These are phyloP conservation scores for Amanita molliuscula DNA, from an alignment of 768 basidiomycete species.

Conservation along the genomic window DNA sequence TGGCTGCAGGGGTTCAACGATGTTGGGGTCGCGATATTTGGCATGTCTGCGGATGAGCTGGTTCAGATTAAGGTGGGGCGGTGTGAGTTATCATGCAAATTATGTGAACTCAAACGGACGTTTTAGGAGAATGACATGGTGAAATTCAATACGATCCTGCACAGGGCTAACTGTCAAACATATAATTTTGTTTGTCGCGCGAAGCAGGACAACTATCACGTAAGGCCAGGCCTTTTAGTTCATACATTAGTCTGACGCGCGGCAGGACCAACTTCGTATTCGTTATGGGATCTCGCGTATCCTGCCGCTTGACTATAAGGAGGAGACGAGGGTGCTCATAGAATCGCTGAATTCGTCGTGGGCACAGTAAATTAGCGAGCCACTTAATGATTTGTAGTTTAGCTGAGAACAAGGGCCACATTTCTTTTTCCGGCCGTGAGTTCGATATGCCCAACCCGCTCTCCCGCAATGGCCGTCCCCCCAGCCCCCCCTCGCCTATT, in stretches of 20 bases:
- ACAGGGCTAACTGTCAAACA: constrained; percentile 53
- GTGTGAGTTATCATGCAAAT: constrained; percentile 8
- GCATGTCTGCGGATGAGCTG: constrained; percentile 70
- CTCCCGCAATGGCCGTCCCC: constrained; percentile 1
- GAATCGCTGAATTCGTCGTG: constrained; percentile 53
- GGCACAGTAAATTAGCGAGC: constrained; percentile 27
- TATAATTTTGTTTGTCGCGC: constrained; percentile 84
- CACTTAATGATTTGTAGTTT: constrained; percentile 6
- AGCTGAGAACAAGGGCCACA: constrained; percentile 10
- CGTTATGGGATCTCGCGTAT: constrained; percentile 76
- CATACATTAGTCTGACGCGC: neutral
- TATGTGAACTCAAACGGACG: constrained; percentile 3
- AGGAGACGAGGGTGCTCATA: constrained; percentile 49
- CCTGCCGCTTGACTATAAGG: constrained; percentile 52
- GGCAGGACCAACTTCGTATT: constrained; percentile 70
- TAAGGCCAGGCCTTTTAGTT: constrained; percentile 23
- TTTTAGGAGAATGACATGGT: constrained; percentile 48
- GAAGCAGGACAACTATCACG: constrained; percentile 79
- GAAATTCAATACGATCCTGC: constrained; percentile 48
- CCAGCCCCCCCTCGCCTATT: constrained; percentile 3
- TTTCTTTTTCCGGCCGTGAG: constrained; percentile 7
- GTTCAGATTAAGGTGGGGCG: constrained; percentile 52
- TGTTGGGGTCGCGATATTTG: constrained; percentile 66
- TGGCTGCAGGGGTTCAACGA: constrained; percentile 98
- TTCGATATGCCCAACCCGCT: neutral